Evolutionary conservation across 2,329 filamentous ascomycete genomes (phyloP).

Genomic region (Talaromyces verruculosus): DNA sequence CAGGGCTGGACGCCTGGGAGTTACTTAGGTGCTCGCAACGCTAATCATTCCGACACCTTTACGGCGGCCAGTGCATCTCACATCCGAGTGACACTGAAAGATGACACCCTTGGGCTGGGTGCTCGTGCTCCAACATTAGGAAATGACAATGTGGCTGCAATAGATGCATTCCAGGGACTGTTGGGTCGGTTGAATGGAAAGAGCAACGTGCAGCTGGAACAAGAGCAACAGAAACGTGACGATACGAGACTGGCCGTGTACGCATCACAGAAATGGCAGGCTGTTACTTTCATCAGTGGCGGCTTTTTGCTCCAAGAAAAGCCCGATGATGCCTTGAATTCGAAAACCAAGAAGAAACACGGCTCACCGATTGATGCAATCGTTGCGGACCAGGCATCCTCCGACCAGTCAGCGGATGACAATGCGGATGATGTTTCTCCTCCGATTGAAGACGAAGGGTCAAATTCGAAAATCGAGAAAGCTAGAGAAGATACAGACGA

Average conservation of each 20-base stretch:
- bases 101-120: constrained; percentile 87
- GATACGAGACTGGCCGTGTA: constrained; percentile 72
- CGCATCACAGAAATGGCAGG: constrained; percentile 71
- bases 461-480: neutral
- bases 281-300: constrained; percentile 83
- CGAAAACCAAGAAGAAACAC: constrained; percentile 38
- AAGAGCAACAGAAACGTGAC: constrained; percentile 66
- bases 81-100: constrained; percentile 81
- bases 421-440: neutral
- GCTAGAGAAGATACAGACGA: neutral
- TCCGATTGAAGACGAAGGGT: neutral
- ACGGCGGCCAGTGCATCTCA: constrained; percentile 79
- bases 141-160: constrained; percentile 71
- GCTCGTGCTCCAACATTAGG: constrained; percentile 71
- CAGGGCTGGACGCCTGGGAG: constrained; percentile 90
- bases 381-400: neutral
- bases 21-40: constrained; percentile 74
- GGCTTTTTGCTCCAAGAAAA: constrained; percentile 67
- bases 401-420: neutral
- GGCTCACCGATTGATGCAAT: constrained; percentile 22
- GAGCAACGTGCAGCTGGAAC: constrained; percentile 68
- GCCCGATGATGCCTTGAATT: constrained; percentile 42
- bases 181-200: constrained; percentile 89
- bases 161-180: constrained; percentile 82
- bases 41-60: constrained; percentile 72